Evolutionary conservation across 352 stramenopile species (phyloP), one percentile per base, ranked within the genome.

Genomic region (Thraustochytrium striatum): DNA sequence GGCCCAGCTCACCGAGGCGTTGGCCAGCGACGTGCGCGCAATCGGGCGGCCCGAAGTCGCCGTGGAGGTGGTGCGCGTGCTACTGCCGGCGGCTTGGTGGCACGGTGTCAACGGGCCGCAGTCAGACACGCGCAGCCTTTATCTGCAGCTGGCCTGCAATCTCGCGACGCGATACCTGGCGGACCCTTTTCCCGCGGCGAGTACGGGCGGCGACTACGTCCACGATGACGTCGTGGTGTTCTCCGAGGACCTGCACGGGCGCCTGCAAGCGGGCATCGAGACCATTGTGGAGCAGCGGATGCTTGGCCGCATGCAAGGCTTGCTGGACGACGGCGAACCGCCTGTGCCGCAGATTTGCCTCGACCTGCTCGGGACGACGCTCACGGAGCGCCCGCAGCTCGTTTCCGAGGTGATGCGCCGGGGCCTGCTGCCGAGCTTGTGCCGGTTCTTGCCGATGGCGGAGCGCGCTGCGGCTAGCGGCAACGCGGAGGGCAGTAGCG

Each of bases 21-120:
- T 75, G 16, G 25, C 11, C 3, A 30, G 32, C 41, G 13, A 72
- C 8, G 11, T 11, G 5, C 41, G 61, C 35, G 52, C 52, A 8
- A 39, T 75, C 30, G 32, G 44, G 7, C 61, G 43, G 35, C 44
- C 65, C 2, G 65, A 75, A 7, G 25, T 75, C 8, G 65, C 65
- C 25, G 32, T 62, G 32, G 65, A 30, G 41, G 50, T 75, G 32
- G 28, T 41, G 7, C 39, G 25, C 11, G 65, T 47, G 2, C 19
- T 75, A 1, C 65, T 75, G 32, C 65, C 65, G 32, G 65, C 65
- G 50, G n/a, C 68, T 3, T 75, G 65, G 65, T 30, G 32, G 19
- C 30, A 30, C 0, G 52, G 65, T 32, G n/a, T 62, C n/a, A 32
- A 30, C 30, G 19, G 43, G 28, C 9, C 9, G n/a, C 25, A 61